Evolutionary conservation across 2,329 filamentous ascomycete species (phyloP).

Genomic region (Cercospora berteroae): DNA sequence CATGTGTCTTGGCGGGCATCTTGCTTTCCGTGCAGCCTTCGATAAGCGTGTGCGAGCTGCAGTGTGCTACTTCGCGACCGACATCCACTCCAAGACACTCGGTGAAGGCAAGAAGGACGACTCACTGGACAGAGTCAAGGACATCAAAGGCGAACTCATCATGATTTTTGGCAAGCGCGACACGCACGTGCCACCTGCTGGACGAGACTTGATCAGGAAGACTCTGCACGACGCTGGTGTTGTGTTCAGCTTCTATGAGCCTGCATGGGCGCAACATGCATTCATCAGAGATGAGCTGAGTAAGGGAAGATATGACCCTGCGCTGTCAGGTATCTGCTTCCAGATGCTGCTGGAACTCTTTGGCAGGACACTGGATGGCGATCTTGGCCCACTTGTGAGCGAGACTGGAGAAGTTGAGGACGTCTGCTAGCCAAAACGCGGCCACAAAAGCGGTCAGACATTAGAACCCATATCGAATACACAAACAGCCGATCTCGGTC

Average conservation of each 20-base stretch:
- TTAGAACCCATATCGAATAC: neutral
- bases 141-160: conserved; percentile 72
- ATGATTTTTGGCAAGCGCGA: conserved; percentile 93
- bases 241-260: conserved; percentile 79
- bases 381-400: conserved; percentile 68
- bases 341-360: conserved; percentile 88
- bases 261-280: conserved; percentile 90
- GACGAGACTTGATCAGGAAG: conserved; percentile 77
- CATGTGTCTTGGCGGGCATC: conserved; percentile 92
- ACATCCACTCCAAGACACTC: conserved; percentile 77
- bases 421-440: conserved; percentile 32
- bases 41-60: conserved; percentile 73
- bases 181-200: conserved; percentile 80
- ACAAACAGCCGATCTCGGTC: neutral
- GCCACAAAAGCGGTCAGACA: neutral
- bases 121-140: conserved; percentile 55
- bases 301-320: conserved; percentile 91
- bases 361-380: conserved; percentile 70
- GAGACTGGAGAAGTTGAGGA: conserved; percentile 42
- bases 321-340: conserved; percentile 82
- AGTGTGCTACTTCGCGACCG: conserved; percentile 89
- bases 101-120: conserved; percentile 67
- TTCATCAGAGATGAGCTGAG: conserved; percentile 88
- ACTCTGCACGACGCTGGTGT: conserved; percentile 75
- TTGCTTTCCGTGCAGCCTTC: conserved; percentile 71